Evolutionary conservation across 164 flowering plant genomes (phyloP).

Genomic region (Liquidambar formosana): DNA sequence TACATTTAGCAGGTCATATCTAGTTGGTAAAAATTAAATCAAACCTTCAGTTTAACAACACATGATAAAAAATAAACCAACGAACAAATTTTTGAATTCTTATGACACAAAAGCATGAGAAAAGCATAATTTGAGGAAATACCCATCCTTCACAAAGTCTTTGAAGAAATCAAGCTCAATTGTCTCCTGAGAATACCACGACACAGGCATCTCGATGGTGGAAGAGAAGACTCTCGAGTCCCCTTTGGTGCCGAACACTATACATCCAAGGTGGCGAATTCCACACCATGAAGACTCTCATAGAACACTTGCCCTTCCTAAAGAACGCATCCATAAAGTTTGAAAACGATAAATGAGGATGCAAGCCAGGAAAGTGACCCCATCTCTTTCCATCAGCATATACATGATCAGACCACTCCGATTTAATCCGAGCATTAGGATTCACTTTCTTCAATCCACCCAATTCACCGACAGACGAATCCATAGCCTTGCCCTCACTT

Average conservation of each 20-base stretch:
- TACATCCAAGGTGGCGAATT: conserved; percentile 93
- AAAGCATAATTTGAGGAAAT: conserved; percentile 17
- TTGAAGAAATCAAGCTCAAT: conserved; percentile 88
- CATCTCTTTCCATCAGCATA: conserved; percentile 86
- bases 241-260: conserved; percentile 76
- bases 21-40: not conserved
- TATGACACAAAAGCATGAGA: not conserved
- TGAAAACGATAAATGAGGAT: conserved; percentile 59
- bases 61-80: not conserved
- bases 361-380: conserved; percentile 87
- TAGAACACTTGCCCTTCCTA: conserved; percentile 54
- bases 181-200: conserved; percentile 89
- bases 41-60: not conserved
- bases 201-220: conserved; percentile 85
- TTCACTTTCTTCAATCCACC: conserved; percentile 7
- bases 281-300: conserved; percentile 93
- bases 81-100: not conserved
- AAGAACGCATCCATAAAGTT: conserved; percentile 78
- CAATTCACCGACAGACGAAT: conserved; percentile 4
- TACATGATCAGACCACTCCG: conserved; percentile 34
- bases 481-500: conserved; percentile 2
- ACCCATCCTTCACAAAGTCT: conserved; percentile 88
- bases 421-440: conserved; percentile 12
- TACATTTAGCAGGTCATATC: not conserved
- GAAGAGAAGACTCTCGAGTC: conserved; percentile 80